A percentile compares a stretch with the other conserved stretches of the same genome.
phyloP scores from a whole-genome alignment of 202 grass and related monocot species.

The Carex sylvatica region DNA sequence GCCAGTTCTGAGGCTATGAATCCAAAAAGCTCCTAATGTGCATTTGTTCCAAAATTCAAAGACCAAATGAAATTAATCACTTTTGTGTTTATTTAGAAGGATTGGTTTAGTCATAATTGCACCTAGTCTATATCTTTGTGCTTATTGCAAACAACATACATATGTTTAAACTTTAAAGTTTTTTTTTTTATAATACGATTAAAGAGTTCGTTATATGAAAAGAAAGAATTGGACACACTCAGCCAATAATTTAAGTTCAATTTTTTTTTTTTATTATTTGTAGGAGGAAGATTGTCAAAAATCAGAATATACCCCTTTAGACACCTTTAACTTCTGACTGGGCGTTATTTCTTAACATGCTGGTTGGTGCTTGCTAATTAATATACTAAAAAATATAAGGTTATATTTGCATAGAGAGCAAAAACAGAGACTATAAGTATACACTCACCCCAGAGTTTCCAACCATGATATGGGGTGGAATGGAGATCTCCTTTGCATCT shows the following conservation, averaged over 20 bases:
- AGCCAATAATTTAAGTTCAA: not conserved
- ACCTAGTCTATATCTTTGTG: not conserved
- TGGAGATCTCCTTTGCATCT: conserved; percentile 50
- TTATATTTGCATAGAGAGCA: not conserved
- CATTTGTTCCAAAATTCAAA: not conserved
- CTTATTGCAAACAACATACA: not conserved
- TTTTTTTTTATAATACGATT: not conserved
- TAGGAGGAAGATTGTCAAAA: not conserved
- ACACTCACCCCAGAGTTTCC: conserved; percentile 53
- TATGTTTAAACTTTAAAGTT: not conserved
- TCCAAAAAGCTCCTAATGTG: conserved; percentile 68
- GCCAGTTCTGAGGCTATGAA: conserved; percentile 70
- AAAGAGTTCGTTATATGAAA: not conserved
- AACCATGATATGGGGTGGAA: conserved; percentile 58
- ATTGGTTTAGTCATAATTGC: not conserved
- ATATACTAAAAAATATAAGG: not conserved
- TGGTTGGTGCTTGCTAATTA: not conserved
- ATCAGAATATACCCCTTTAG: not conserved
- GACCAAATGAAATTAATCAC: not conserved
- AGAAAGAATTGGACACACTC: not conserved
- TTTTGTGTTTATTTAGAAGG: not conserved
- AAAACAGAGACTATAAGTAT: not conserved
- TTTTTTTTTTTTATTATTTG: not conserved
- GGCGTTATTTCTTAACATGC: not conserved
- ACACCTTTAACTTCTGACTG: not conserved